A percentile compares a stretch with the other conserved stretches of the same genome.
phyloP scores from a whole-genome alignment of 176 grass and related monocot genomes.

The Zizania latifolia region DNA sequence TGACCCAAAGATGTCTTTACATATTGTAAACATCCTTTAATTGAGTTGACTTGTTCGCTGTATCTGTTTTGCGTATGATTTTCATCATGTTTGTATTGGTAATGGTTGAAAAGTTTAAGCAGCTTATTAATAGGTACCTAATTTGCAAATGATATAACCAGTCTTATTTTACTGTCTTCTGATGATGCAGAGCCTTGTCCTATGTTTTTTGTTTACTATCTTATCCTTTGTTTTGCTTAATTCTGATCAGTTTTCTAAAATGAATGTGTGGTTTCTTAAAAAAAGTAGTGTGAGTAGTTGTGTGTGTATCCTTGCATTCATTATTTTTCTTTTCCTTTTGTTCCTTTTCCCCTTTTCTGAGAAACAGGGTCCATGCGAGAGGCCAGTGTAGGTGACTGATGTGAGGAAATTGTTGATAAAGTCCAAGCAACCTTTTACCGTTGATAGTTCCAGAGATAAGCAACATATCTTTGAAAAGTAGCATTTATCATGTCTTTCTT shows the following conservation, averaged over 20 bases:
- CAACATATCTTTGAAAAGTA: conserved; percentile 19
- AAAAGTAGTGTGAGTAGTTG: no score
- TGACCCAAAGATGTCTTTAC: conserved; percentile 24
- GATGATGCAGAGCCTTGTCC: conserved; percentile 22
- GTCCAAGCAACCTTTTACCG: conserved; percentile 12
- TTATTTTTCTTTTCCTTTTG: conserved; percentile 31
- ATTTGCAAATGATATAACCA: background rate
- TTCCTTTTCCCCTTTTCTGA: conserved; percentile 23
- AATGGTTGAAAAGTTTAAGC: conserved; percentile 3
- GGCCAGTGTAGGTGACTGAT: conserved; percentile 47
- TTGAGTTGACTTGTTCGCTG: conserved; percentile 10
- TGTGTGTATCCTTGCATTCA: conserved; percentile 26
- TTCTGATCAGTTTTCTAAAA: conserved; percentile 18
- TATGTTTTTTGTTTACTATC: conserved; percentile 23
- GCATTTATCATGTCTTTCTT: background rate
- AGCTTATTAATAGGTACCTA: background rate
- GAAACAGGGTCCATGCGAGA: conserved; percentile 60
- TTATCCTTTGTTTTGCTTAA: conserved; percentile 19
- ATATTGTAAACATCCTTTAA: conserved; percentile 26
- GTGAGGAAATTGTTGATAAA: conserved; percentile 31
- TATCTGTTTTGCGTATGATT: background rate
- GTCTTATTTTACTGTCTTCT: background rate
- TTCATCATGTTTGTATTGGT: conserved; percentile 15
- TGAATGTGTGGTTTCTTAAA: no score
- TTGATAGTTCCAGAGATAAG: conserved; percentile 51